phyloP scores from a whole-genome alignment of 2,329 filamentous ascomycete species.

The Cadophora gregata region DNA sequence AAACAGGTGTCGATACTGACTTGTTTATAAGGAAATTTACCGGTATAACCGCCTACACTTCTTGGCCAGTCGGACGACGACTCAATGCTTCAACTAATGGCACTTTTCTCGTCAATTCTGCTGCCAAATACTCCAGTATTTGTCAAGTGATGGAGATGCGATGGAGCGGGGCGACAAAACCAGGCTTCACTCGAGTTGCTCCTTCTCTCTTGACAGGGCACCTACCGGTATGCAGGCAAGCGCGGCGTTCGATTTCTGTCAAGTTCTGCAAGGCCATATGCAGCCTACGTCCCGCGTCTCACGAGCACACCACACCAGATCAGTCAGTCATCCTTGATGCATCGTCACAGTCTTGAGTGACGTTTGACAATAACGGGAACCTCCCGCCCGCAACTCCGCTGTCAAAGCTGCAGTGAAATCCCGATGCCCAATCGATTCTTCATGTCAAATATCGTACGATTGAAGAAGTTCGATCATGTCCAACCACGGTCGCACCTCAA shows the following conservation, averaged over 20 bases:
- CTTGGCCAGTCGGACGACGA: background rate
- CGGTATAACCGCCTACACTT: background rate
- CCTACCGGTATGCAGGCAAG: conserved; percentile 4
- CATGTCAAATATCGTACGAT: conserved; percentile 7
- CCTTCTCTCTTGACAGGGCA: background rate
- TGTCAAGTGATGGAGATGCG: background rate
- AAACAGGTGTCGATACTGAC: background rate
- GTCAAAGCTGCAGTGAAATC: conserved; percentile 23
- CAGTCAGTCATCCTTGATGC: conserved; percentile 17
- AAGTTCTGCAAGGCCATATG: conserved; percentile 1
- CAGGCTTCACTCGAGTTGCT: background rate
- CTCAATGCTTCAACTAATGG: background rate
- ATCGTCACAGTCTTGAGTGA: conserved; percentile 8
- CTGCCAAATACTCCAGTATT: background rate
- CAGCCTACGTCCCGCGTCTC: conserved; percentile 6
- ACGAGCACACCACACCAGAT: conserved; percentile 9
- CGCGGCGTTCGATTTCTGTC: background rate
- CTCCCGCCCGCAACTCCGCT: conserved; percentile 21
- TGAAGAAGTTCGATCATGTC: background rate
- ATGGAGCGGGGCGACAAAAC: background rate
- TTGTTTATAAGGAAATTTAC: background rate
- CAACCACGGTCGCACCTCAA: conserved; percentile 12
- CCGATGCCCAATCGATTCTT: background rate
- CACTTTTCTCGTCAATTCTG: background rate
- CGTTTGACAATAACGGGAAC: conserved; percentile 18